Evolutionary conservation across 805 yeast genomes (phyloP), one percentile per base, ranked within the genome.

Genomic region (Metschnikowia hibisci): DNA sequence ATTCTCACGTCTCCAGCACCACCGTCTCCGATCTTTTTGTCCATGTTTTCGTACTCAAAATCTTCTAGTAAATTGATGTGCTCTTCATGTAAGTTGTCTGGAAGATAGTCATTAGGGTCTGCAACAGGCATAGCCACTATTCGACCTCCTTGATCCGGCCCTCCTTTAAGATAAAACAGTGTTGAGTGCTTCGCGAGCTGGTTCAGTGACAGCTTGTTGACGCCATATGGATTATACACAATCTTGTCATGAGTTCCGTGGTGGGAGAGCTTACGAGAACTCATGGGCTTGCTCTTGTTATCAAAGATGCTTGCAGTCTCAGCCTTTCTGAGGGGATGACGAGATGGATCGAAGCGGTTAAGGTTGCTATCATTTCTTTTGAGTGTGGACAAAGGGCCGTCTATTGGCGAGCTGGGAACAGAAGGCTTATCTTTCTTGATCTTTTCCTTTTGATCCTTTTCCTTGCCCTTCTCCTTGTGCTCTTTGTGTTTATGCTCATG

Each of bases 201-300:
- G 42, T 48, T 58, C 41, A 54, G 41, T 22, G 51, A 41, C 45
- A 47, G 50, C 48, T 64, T 70, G 47, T 68, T 74, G 30, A 75
- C 46, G 1, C 87, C 88, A 56, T 78, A 82, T 1, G 88, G 88
- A 53, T 82, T 82, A 60, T 81, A 82, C 34, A 73, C 75, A 55
- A 80, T 68, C 45, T 76, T 79, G 16, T 67, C 72, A 20, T 53
- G 63, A n/a, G 45, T 48, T 29, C 52, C 41, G 18, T 50, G 52
- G 44, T 39, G 44, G 11, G 46, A 47, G 12, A 26, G 37, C 37
- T 50, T 50, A 7, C 48, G 32, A n/a, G 27, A 11, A 20, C 34
- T 33, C 18, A 34, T 12, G 27, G 27, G 32, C 11, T 15, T 20
- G 30, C 34, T 32, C n/a, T 35, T 43, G 14, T 41, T 38, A 37